These are phyloP conservation scores for Monocercomonoides exilis DNA, from an alignment of 78 protist genomes.

Conservation along the genomic window DNA sequence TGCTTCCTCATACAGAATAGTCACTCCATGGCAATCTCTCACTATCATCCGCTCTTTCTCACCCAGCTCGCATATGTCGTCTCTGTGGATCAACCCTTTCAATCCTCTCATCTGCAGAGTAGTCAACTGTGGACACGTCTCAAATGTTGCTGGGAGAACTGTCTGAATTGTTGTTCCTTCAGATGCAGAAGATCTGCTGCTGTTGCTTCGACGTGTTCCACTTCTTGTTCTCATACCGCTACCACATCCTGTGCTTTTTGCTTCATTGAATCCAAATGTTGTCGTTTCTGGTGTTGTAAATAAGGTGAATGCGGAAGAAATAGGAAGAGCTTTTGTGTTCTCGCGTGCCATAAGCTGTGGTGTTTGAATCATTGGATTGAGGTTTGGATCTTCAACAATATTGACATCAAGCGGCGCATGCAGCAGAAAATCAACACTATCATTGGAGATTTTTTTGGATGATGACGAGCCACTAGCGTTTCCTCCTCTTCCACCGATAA, in stretches of 20 bases:
- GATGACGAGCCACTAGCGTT: no score
- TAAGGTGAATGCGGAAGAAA: background rate
- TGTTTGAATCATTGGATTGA: background rate
- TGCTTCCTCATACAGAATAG: background rate
- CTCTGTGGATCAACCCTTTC: background rate
- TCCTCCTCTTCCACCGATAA: no score
- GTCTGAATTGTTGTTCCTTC: no score
- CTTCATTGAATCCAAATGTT: background rate
- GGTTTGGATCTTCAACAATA: no score
- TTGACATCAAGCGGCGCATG: no score
- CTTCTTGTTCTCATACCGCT: no score
- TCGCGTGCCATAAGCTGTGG: background rate
- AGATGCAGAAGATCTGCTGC: background rate
- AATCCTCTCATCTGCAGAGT: background rate
- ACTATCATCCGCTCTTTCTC: background rate
- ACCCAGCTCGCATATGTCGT: background rate
- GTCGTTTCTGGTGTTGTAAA: background rate
- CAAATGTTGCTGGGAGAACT: background rate
- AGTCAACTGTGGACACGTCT: background rate
- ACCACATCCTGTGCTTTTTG: no score
- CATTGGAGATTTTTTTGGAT: no score
- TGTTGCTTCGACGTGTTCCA: background rate
- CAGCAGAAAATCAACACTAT: no score
- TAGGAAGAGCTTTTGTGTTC: background rate
- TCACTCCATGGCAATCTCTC: background rate